A percentile compares a stretch with the other conserved stretches of the same genome.
phyloP scores from a whole-genome alignment of 495 filamentous ascomycete species.

The Podospora pseudocomata region DNA sequence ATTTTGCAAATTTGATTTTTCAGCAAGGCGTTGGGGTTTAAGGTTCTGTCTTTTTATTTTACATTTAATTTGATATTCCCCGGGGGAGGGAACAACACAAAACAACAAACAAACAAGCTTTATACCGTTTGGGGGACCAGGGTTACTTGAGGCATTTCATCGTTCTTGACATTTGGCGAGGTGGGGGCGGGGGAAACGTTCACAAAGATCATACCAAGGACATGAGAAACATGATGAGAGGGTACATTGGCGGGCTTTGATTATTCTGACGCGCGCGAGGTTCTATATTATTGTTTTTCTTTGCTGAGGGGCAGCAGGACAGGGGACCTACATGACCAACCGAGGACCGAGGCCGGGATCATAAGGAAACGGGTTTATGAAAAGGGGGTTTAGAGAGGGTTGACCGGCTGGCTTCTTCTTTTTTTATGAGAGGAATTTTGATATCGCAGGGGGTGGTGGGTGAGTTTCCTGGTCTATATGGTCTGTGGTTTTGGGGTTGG shows the following conservation, averaged over 20 bases:
- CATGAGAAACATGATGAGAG: not conserved
- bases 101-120: constrained; percentile 1
- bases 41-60: constrained; percentile 14
- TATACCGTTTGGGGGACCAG: not conserved
- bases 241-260: not conserved
- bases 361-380: not conserved
- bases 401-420: not conserved
- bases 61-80: not conserved
- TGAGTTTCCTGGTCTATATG: not conserved
- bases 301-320: no score
- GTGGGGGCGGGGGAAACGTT: not conserved
- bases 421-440: not conserved
- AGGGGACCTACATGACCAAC: not conserved
- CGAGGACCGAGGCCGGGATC: not conserved
- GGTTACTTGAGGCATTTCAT: not conserved
- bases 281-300: not conserved
- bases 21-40: constrained; percentile 29
- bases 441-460: not conserved
- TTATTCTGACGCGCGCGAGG: not conserved
- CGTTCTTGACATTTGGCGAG: not conserved
- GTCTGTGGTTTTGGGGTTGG: not conserved
- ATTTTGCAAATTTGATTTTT: constrained; percentile 22
- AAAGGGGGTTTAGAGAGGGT: not conserved
- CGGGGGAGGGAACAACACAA: not conserved
- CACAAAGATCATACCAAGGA: not conserved